phyloP scores from a whole-genome alignment of 208 protist genomes.

The Endotrypanum monterogeii region DNA sequence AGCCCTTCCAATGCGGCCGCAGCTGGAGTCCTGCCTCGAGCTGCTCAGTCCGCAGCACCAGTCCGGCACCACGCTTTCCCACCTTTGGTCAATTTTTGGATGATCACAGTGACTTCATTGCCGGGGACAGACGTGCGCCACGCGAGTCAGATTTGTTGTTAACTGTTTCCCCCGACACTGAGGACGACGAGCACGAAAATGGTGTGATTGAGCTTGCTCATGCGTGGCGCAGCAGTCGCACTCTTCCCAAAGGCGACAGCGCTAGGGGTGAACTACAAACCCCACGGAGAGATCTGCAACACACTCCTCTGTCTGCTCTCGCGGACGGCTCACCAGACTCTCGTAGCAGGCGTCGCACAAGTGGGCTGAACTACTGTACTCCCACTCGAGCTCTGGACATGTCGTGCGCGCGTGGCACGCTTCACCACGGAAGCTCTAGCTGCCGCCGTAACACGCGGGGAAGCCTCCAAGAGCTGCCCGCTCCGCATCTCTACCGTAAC shows the following conservation, averaged over 20 bases:
- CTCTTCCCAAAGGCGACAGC: constrained; percentile 4
- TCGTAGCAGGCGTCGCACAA: constrained; percentile 15
- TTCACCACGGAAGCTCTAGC: constrained; percentile 17
- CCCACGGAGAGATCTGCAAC: constrained; percentile 15
- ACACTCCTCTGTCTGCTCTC: constrained; percentile 14
- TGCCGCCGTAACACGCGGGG: constrained; percentile 23
- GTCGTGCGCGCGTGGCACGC: constrained; percentile 24
- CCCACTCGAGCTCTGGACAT: constrained; percentile 29
- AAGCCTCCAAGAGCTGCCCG: constrained; percentile 25
- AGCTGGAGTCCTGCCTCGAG: constrained; percentile 23
- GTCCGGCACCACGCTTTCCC: constrained; percentile 83
- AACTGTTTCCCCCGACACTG: constrained; percentile 43
- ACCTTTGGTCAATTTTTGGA: constrained; percentile 75
- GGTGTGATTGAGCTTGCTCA: constrained; percentile 25
- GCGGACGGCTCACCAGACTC: constrained; percentile 5
- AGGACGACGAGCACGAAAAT: constrained; percentile 8
- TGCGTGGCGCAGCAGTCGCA: constrained; percentile 16
- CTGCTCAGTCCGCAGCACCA: constrained; percentile 36
- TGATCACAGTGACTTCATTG: constrained; percentile 44
- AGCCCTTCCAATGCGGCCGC: constrained; percentile 13
- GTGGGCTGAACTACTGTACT: constrained; percentile 24
- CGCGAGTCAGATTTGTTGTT: constrained; percentile 34
- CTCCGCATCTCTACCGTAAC: constrained; percentile 30
- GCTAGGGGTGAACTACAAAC: constrained; percentile 8
- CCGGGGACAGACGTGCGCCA: constrained; percentile 18